A percentile compares a stretch with the other conserved stretches of the same genome.
Evolutionary conservation across 2,329 filamentous ascomycete genomes (phyloP).

Genomic region (Madurella mycetomatis): DNA sequence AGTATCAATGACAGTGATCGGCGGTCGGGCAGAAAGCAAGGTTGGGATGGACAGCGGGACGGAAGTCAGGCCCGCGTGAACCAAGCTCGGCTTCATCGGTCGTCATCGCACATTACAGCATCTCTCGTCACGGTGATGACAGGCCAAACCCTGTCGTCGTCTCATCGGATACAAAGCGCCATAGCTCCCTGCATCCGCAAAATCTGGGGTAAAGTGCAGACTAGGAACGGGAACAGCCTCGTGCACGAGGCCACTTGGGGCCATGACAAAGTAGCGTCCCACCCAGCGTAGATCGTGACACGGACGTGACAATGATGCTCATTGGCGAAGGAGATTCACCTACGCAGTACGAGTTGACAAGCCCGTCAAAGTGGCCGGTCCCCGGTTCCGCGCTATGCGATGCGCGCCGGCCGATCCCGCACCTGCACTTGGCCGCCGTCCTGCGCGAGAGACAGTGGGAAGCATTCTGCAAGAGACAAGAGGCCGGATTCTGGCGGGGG

Average conservation of each 20-base stretch:
- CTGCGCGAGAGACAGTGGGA: neutral
- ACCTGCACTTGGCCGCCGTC: conserved; percentile 9
- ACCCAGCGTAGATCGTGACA: conserved; percentile 9
- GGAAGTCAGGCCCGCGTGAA: too few species aligned
- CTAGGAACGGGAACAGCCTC: conserved; percentile 19
- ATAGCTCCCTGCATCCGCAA: conserved; percentile 11
- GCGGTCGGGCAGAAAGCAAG: conserved; percentile 1
- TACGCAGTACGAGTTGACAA: too few species aligned
- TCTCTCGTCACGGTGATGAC: too few species aligned
- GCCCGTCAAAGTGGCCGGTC: neutral
- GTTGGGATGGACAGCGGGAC: too few species aligned
- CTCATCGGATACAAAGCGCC: neutral
- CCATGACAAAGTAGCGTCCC: neutral
- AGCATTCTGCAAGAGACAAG: neutral
- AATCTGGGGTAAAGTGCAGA: conserved; percentile 13
- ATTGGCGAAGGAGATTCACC: conserved; percentile 12
- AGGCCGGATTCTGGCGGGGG: neutral
- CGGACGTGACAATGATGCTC: conserved; percentile 14
- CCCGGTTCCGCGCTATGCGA: conserved; percentile 16
- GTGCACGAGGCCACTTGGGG: conserved; percentile 1
- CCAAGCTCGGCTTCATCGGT: too few species aligned
- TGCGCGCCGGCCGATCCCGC: conserved; percentile 19
- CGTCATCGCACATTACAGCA: too few species aligned
- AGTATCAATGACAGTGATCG: neutral
- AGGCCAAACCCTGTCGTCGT: neutral